phyloP scores from a whole-genome alignment of 306 rosid species.

The Lotus japonicus region DNA sequence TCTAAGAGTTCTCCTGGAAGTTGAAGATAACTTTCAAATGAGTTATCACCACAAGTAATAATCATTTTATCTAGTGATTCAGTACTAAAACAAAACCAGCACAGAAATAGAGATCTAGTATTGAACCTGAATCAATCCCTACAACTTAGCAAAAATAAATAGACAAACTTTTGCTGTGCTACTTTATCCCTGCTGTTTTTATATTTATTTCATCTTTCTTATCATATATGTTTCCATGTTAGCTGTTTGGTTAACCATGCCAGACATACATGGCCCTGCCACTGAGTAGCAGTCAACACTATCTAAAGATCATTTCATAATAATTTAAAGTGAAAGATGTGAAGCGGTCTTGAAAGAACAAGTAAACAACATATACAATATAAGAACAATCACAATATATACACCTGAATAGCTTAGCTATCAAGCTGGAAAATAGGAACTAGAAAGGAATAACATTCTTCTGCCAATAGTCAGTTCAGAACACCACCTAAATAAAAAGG shows the following conservation, averaged over 20 bases:
- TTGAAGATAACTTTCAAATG: slow-evolving; percentile 8
- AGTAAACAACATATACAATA: neutral
- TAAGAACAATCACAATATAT: neutral
- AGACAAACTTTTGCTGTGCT: neutral
- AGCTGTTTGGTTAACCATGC: neutral
- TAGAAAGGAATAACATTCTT: no score
- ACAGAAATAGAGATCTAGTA: neutral
- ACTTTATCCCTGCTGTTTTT: neutral
- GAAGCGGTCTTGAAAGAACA: neutral
- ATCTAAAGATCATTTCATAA: neutral
- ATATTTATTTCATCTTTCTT: neutral
- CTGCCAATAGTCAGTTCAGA: no score
- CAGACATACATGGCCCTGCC: neutral
- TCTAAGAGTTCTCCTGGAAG: slow-evolving; percentile 77
- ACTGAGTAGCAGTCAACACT: neutral
- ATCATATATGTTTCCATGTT: neutral
- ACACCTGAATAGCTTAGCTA: no score
- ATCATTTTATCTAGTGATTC: neutral
- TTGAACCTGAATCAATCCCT: neutral
- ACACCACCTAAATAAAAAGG: no score
- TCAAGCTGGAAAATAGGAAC: no score
- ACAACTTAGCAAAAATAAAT: neutral
- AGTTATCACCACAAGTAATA: neutral
- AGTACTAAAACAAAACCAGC: neutral
- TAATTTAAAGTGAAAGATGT: neutral